Conservation (phyloP, 2,329 filamentous ascomycete species). For the Corynespora cassiicola region DNA sequence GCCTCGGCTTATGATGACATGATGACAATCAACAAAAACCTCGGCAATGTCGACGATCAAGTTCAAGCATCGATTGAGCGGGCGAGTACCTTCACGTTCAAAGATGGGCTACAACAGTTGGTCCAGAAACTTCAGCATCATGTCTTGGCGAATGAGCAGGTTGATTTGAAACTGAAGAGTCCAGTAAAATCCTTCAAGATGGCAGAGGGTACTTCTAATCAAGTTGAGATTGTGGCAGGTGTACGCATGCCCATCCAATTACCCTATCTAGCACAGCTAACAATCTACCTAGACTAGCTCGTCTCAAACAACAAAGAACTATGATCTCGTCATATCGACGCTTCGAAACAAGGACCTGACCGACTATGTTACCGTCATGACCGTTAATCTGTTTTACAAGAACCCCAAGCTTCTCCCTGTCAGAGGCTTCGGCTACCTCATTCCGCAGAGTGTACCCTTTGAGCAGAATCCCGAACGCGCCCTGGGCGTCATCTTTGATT, state of each 20-base stretch:
- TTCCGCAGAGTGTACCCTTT: slow-evolving; percentile 74
- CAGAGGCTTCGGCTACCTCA: slow-evolving; percentile 87
- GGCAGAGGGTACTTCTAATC: slow-evolving; percentile 11
- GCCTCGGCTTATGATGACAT: slow-evolving; percentile 28
- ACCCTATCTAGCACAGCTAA: slow-evolving; percentile 12
- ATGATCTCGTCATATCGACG: slow-evolving; percentile 39
- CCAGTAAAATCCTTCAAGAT: slow-evolving; percentile 28
- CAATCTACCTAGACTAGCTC: slow-evolving; percentile 13
- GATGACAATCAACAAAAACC: slow-evolving; percentile 41
- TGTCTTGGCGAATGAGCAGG: slow-evolving; percentile 45
- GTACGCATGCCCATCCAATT: slow-evolving; percentile 23
- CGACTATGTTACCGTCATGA: slow-evolving; percentile 81
- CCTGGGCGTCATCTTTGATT: slow-evolving; percentile 93
- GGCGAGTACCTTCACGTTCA: slow-evolving; percentile 52
- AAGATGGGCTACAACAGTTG: slow-evolving; percentile 51
- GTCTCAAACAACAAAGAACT: slow-evolving; percentile 23
- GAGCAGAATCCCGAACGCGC: slow-evolving; percentile 81
- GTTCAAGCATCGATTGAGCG: slow-evolving; percentile 39
- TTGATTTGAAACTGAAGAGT: slow-evolving; percentile 47
- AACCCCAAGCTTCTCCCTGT: slow-evolving; percentile 68
- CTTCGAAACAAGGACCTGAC: slow-evolving; percentile 56
- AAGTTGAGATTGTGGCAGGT: slow-evolving; percentile 30
- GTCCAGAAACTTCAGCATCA: slow-evolving; percentile 42
- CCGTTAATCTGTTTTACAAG: slow-evolving; percentile 87
- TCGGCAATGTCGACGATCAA: slow-evolving; percentile 41